Evolutionary conservation across 257 asterid species (phyloP).

Genomic region (Solanum medicagineum): DNA sequence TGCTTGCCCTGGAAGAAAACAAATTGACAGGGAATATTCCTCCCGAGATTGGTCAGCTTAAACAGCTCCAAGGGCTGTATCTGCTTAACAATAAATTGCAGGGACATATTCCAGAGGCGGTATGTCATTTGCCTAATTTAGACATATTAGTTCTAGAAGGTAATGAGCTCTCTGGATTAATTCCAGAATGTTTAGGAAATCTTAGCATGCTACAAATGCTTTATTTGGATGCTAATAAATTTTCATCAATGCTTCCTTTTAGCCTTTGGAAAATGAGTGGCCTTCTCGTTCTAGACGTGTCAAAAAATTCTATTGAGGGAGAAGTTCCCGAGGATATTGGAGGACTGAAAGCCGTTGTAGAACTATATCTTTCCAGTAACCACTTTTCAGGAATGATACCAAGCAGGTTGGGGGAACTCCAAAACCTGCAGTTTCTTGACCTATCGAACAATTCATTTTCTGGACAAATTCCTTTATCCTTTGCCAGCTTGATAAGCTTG

Average conservation of each 20-base stretch:
- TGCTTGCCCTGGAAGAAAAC: not conserved
- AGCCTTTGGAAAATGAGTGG: conserved; percentile 14
- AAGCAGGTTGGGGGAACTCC: not conserved
- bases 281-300: conserved; percentile 8
- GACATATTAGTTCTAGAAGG: conserved; percentile 1
- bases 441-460: not conserved
- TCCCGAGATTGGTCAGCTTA: conserved; percentile 8
- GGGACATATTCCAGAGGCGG: conserved; percentile 5
- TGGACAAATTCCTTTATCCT: not conserved
- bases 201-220: conserved; percentile 10
- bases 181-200: conserved; percentile 21
- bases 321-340: not conserved
- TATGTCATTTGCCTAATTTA: conserved; percentile 12
- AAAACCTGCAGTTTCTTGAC: not conserved
- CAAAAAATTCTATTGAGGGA: not conserved
- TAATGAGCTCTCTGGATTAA: conserved; percentile 14
- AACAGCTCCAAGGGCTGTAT: conserved; percentile 8
- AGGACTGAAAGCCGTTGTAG: not conserved
- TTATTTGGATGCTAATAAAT: conserved; percentile 9
- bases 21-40: conserved; percentile 20
- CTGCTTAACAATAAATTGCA: conserved; percentile 9
- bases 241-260: conserved; percentile 14
- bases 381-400: not conserved
- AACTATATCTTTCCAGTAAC: not conserved
- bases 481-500: not conserved